Percentiles rank a stretch among this genome's conserved stretches.
These are phyloP conservation scores for Helotiales sp. DNA, from an alignment of 2,329 filamentous ascomycete species.

Conservation along the genomic window DNA sequence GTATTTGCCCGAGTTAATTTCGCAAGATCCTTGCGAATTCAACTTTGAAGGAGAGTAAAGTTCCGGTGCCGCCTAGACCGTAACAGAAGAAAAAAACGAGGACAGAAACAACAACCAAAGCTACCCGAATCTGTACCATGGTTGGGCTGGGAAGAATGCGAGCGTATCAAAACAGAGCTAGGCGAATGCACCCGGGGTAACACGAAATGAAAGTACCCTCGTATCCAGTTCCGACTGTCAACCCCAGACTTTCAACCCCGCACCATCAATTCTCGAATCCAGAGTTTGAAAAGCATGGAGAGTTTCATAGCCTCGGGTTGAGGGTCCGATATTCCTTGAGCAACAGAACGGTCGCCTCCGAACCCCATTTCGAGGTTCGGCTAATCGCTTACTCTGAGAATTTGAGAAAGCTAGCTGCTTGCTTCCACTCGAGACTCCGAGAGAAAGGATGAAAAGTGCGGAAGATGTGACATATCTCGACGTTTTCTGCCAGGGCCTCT, in stretches of 20 bases:
- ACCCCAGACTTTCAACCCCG: constrained; percentile 8
- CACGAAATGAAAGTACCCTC: constrained; percentile 8
- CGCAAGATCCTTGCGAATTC: not conserved
- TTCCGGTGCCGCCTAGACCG: not conserved
- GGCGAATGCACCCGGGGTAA: not conserved
- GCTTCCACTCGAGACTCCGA: no score
- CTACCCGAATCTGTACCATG: not conserved
- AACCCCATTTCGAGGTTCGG: constrained; percentile 5
- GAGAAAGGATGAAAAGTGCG: not conserved
- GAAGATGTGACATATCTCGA: not conserved
- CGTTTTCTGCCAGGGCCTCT: not conserved
- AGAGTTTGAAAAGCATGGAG: constrained; percentile 1
- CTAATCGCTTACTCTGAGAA: not conserved
- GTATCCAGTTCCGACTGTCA: not conserved
- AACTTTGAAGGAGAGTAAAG: not conserved
- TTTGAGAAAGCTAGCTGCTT: no score
- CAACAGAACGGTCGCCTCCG: constrained; percentile 4
- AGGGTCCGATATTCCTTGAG: constrained; percentile 7
- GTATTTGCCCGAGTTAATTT: not conserved
- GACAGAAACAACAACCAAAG: not conserved
- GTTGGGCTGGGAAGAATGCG: not conserved
- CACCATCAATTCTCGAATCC: not conserved
- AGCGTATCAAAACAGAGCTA: constrained; percentile 2
- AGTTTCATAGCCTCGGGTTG: not conserved
- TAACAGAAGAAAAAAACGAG: not conserved